Conservation (phyloP, 108 stramenopile genomes). For the Seminavis robusta region DNA sequence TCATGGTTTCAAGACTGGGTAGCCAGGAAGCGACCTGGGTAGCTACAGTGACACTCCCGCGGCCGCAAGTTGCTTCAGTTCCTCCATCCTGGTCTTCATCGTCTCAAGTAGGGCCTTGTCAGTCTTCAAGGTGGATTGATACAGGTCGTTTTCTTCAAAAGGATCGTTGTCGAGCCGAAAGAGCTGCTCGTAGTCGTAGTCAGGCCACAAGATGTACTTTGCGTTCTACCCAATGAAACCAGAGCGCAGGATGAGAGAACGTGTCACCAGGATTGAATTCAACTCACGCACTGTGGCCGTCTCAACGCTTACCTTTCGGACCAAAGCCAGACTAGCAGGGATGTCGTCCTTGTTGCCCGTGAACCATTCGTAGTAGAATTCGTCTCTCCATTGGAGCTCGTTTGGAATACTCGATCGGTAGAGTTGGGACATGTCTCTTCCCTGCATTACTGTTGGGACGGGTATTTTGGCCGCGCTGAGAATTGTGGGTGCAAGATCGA, state of each 20-base stretch:
- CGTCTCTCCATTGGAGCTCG: constrained; percentile 50
- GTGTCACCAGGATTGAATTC: too few relatives aligned
- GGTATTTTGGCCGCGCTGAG: constrained; percentile 55
- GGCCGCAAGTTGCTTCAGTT: too few relatives aligned
- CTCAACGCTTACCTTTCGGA: too few relatives aligned
- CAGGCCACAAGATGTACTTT: constrained; percentile 84
- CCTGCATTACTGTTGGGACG: constrained; percentile 60
- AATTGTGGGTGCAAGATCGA: constrained; percentile 80
- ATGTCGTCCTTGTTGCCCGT: constrained; percentile 32
- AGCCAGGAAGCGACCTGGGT: too few relatives aligned
- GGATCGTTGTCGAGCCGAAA: constrained; percentile 78
- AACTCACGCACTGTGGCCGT: too few relatives aligned
- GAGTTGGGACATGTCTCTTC: constrained; percentile 68
- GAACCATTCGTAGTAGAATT: constrained; percentile 77
- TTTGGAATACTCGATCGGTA: constrained; percentile 25
- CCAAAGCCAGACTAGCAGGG: constrained; percentile 70
- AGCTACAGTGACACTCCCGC: too few relatives aligned
- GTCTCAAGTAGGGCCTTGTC: too few relatives aligned
- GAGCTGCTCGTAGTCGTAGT: constrained; percentile 70
- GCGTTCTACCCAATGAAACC: too few relatives aligned
- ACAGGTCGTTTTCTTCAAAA: constrained; percentile 65
- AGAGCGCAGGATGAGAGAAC: too few relatives aligned
- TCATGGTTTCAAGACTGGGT: too few relatives aligned
- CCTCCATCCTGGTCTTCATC: too few relatives aligned
- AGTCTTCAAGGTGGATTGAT: too few relatives aligned